These are phyloP conservation scores for Termitomyces sp. DNA, from an alignment of 768 basidiomycete species.

Conservation along the genomic window DNA sequence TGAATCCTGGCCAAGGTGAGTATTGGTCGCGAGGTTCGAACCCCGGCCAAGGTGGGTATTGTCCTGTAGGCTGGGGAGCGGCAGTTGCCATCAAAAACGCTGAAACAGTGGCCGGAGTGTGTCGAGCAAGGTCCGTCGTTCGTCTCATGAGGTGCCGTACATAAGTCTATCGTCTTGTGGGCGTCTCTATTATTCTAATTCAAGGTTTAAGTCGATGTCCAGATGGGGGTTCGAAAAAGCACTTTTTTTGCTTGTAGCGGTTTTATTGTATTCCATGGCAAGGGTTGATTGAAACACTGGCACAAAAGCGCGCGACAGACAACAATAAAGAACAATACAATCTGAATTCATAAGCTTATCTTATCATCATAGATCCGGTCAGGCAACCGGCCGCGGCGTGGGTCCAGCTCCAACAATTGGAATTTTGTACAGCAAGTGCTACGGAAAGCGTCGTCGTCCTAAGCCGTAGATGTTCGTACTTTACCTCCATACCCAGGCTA, in stretches of 20 bases:
- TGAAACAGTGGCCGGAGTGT: too few species aligned
- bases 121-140: not conserved
- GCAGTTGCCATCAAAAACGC: not conserved
- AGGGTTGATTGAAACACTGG: not conserved
- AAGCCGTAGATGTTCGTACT: too few species aligned
- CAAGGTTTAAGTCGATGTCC: not conserved
- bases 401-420: too few species aligned
- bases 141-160: not conserved
- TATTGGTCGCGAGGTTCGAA: not conserved
- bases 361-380: too few species aligned
- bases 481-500: too few species aligned
- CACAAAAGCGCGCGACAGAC: not conserved
- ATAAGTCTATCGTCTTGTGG: not conserved
- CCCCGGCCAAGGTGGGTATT: not conserved
- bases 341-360: too few species aligned
- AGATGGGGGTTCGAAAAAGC: not conserved
- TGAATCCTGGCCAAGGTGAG: not conserved
- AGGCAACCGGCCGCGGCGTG: too few species aligned
- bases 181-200: not conserved
- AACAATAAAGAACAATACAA: not conserved
- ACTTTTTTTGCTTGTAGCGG: not conserved
- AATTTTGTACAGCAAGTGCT: too few species aligned
- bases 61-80: not conserved
- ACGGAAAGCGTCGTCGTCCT: too few species aligned
- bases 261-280: not conserved